Evolutionary conservation across 1,284 basidiomycete genomes (phyloP).

Genomic region (Boletus semigastroideus): DNA sequence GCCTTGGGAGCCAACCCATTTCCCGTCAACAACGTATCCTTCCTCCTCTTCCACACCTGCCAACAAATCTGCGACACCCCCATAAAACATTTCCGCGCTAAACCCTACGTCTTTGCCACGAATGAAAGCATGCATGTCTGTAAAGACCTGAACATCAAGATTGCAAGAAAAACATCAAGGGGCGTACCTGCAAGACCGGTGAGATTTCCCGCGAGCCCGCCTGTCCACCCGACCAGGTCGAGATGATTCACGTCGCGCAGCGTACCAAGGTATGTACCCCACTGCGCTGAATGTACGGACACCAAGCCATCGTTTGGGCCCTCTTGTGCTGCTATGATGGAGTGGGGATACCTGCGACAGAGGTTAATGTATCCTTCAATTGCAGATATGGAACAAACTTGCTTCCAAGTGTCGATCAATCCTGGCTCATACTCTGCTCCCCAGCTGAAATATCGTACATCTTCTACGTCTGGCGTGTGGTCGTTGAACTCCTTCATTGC

Average conservation of each 20-base stretch:
- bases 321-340: conserved; percentile 83
- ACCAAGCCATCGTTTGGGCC: conserved; percentile 93
- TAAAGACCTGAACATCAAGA: conserved; percentile 20
- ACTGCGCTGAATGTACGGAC: conserved; percentile 79
- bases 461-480: conserved; percentile 72
- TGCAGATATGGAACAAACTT: conserved; percentile 18
- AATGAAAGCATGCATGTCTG: conserved; percentile 68
- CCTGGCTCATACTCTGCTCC: conserved; percentile 88
- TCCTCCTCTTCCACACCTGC: conserved; percentile 67
- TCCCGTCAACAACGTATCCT: conserved; percentile 23
- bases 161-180: neutral
- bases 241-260: conserved; percentile 89
- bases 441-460: conserved; percentile 90
- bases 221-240: conserved; percentile 83
- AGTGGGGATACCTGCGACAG: conserved; percentile 67
- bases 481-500: conserved; percentile 90
- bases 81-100: conserved; percentile 86
- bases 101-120: conserved; percentile 88
- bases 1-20: conserved; percentile 18
- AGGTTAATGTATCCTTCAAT: neutral
- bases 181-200: conserved; percentile 39
- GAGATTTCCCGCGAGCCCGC: conserved; percentile 70
- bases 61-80: conserved; percentile 73
- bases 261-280: conserved; percentile 88
- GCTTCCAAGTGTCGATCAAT: conserved; percentile 86